Conservation (phyloP, 139 green algal species). For the Chlorella sp. region DNA sequence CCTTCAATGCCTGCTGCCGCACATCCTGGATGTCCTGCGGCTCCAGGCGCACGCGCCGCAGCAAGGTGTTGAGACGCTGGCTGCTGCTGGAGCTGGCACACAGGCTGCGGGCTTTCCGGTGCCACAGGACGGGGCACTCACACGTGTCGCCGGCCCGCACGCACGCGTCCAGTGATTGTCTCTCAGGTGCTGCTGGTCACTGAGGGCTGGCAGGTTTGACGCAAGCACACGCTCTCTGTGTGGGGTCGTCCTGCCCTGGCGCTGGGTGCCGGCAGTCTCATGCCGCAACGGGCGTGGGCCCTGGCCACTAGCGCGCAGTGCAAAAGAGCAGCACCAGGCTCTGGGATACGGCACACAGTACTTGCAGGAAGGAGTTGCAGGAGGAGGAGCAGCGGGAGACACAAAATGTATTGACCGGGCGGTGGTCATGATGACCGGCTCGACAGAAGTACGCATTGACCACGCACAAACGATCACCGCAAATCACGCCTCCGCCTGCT, state of each 20-base stretch:
- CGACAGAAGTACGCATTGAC: neutral
- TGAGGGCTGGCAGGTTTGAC: no score
- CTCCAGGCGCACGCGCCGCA: neutral
- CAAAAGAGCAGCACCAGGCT: no score
- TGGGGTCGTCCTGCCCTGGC: no score
- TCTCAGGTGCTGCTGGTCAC: no score
- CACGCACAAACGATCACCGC: neutral
- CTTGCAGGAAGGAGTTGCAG: neutral
- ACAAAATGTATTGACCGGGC: no score
- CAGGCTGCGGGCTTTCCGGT: neutral
- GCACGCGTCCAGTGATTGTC: no score
- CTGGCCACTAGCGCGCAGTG: no score
- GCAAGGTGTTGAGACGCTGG: neutral
- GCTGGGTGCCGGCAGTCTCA: no score
- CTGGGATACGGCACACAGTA: no score
- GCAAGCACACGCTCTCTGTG: no score
- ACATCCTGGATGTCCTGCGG: neutral
- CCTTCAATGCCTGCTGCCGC: neutral
- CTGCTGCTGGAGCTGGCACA: neutral
- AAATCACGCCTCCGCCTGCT: neutral
- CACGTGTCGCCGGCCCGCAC: no score
- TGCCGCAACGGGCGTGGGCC: no score
- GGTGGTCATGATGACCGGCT: neutral
- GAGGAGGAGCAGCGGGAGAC: neutral
- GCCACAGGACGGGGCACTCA: neutral